phyloP scores from a whole-genome alignment of 768 basidiomycete species.

The Mycena rosella region DNA sequence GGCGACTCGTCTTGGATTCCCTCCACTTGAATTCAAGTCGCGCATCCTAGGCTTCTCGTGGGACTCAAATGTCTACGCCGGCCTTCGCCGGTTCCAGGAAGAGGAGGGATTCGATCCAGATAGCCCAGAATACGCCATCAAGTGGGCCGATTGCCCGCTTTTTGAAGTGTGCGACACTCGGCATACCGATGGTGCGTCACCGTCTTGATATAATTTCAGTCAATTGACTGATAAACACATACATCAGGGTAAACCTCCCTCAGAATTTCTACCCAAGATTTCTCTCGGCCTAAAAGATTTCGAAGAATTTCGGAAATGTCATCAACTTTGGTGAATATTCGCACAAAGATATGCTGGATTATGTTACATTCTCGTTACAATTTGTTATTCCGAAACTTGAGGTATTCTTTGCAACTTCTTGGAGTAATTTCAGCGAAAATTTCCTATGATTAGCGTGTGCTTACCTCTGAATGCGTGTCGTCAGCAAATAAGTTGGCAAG shows the following conservation, averaged over 20 bases:
- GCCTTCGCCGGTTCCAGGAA: slow-evolving; percentile 19
- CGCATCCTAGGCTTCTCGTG: slow-evolving; percentile 14
- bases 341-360: no score
- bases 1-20: slow-evolving; percentile 19
- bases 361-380: no score
- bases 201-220: slow-evolving; percentile 14
- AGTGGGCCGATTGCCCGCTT: slow-evolving; percentile 4
- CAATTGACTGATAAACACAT: slow-evolving; percentile 10
- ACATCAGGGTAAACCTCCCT: slow-evolving; percentile 13
- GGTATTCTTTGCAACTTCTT: no score
- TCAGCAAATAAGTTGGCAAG: no score
- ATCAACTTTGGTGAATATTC: no score
- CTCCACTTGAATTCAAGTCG: slow-evolving; percentile 21
- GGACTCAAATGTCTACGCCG: slow-evolving; percentile 20
- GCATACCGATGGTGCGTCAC: slow-evolving; percentile 15
- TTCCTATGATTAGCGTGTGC: no score
- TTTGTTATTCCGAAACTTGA: no score
- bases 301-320: no score
- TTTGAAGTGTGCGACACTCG: slow-evolving; percentile 13
- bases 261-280: slow-evolving; percentile 12
- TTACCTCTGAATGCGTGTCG: no score
- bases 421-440: no score
- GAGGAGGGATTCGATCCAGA: slow-evolving; percentile 17
- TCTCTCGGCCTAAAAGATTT: slow-evolving; percentile 2
- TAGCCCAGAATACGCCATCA: slow-evolving; percentile 6